Percentiles rank a stretch among this genome's conserved stretches.
phyloP scores from a whole-genome alignment of 1,284 basidiomycete genomes.

The Puccinia triticina region DNA sequence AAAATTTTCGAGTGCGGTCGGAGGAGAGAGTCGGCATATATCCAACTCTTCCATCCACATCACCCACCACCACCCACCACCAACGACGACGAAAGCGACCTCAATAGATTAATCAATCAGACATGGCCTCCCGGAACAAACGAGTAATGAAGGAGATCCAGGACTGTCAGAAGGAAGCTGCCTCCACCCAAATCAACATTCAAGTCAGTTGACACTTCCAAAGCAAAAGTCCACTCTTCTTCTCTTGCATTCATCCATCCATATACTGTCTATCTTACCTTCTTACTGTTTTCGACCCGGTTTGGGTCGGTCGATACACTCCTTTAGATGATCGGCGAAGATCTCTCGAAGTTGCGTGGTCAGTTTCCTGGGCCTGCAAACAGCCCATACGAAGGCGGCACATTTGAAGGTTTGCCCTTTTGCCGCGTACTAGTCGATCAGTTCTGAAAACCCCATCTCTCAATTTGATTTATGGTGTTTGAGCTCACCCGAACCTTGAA shows the following conservation, averaged over 20 bases:
- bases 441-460: background rate
- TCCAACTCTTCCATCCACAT: no score
- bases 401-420: slow-evolving; percentile 71
- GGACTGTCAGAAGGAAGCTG: slow-evolving; percentile 32
- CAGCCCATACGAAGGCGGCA: slow-evolving; percentile 91
- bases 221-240: background rate
- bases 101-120: no score
- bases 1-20: no score
- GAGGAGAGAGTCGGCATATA: no score
- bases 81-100: no score
- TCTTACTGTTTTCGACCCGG: background rate
- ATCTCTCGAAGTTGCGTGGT: slow-evolving; percentile 83
- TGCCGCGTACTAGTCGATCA: background rate
- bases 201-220: slow-evolving; percentile 5
- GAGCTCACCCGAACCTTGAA: background rate
- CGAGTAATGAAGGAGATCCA: slow-evolving; percentile 56
- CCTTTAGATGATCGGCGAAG: slow-evolving; percentile 62
- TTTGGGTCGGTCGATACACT: background rate
- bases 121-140: slow-evolving; percentile 25
- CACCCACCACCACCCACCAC: no score
- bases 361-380: slow-evolving; percentile 83
- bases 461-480: background rate
- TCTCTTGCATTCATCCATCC: background rate
- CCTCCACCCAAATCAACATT: slow-evolving; percentile 29
- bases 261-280: no score